Evolutionary conservation across 768 basidiomycete genomes (phyloP).

Genomic region (Leccinum subtestaceum): DNA sequence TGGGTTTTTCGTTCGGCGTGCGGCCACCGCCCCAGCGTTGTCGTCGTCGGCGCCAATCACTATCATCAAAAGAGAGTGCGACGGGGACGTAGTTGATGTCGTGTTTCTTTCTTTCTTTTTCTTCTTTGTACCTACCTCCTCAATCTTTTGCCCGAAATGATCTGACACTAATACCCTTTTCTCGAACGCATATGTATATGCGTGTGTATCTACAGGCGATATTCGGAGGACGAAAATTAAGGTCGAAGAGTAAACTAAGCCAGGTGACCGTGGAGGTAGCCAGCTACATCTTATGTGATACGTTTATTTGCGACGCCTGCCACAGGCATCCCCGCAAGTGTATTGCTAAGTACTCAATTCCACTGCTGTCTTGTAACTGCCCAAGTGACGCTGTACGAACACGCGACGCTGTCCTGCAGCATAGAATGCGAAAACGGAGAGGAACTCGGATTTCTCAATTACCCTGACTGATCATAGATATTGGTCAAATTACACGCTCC

Average conservation of each 20-base stretch:
- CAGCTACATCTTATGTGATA: background rate
- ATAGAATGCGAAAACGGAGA: too few relatives aligned
- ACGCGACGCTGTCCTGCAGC: background rate
- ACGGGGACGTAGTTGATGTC: constrained; percentile 1
- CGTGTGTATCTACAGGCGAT: background rate
- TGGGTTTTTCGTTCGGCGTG: background rate
- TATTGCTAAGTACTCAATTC: background rate
- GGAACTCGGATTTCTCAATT: too few relatives aligned
- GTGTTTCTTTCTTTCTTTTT: background rate
- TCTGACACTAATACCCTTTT: background rate
- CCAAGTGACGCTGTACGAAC: background rate
- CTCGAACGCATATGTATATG: background rate
- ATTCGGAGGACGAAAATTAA: constrained; percentile 3
- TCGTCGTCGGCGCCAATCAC: too few relatives aligned
- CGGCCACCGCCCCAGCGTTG: background rate
- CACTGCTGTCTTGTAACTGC: background rate
- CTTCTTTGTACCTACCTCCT: too few relatives aligned
- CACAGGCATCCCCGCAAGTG: background rate
- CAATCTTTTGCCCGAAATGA: too few relatives aligned
- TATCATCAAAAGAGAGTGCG: constrained; percentile 14
- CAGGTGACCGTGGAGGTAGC: background rate
- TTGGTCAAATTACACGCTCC: too few relatives aligned
- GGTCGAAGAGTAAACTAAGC: constrained; percentile 8
- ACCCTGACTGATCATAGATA: too few relatives aligned
- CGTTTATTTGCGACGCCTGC: background rate